Evolutionary conservation across 2,329 filamentous ascomycete species (phyloP), one percentile per base, ranked within the genome.

Genomic region (Beauveria sp.): DNA sequence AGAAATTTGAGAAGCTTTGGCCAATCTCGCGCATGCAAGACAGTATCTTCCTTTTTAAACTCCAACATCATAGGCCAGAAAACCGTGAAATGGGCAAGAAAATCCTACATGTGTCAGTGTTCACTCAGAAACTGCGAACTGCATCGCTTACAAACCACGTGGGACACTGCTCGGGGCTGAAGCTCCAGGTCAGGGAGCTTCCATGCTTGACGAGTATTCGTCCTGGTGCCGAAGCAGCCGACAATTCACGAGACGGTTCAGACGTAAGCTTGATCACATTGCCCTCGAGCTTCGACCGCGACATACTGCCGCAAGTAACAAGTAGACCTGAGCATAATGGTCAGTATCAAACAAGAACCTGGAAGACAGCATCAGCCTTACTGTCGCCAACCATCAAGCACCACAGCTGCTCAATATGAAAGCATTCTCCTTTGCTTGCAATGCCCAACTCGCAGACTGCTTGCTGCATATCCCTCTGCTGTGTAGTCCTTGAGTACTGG

Each of bases 321-420:
- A 80, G 68, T 2, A 78, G 66, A 8, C 66, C 71, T 70, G 65
- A 66, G 66, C 5, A 42, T 42, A 10, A 7, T 54, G 4, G 16
- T 63, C 51, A 60, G 51, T 16, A 38, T 26, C 7, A 6, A n/a
- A 22, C 16, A 14, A 14, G 20, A 14, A 14, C 6, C 14, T 5
- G 3, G 5, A 10, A 45, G 7, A 22, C 28, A 12, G 18, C 45
- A 62, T 18, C 16, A 16, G 14, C 2, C 74, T 66, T 67, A 79
- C 78, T 73, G 50, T 79, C 75, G 46, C 76, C 75, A 1, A 81
- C 63, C 7, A 79, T 68, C 5, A 81, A 64, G 63, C 74, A 77
- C 79, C 79, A 81, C 10, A 80, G 60, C 64, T 81, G 79, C 1
- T 75, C 70, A 50, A 81, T 75, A 60, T 81, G 78, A 60, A 79